Percentiles rank a stretch among this genome's conserved stretches.
Conservation (phyloP, 2,329 filamentous ascomycete species). For the Neobulgaria alba region DNA sequence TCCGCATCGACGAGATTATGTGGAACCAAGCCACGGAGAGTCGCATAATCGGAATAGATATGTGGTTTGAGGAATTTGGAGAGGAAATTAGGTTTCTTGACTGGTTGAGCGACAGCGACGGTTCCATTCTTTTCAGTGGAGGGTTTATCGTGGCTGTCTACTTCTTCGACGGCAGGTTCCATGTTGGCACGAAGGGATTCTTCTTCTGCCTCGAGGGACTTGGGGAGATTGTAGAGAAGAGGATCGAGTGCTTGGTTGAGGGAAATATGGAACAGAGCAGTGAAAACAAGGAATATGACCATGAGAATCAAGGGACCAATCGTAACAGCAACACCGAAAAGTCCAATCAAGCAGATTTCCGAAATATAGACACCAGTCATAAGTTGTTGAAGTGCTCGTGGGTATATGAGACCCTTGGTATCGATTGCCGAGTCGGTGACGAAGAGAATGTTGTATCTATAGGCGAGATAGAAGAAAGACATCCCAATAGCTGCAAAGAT, state of each 20-base stretch:
- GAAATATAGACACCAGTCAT: constrained; percentile 77
- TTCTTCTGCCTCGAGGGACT: constrained; percentile 55
- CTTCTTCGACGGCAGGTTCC: constrained; percentile 4
- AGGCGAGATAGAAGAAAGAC: constrained; percentile 75
- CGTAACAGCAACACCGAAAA: constrained; percentile 64
- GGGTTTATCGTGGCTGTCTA: constrained; percentile 8
- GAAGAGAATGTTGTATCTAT: constrained; percentile 84
- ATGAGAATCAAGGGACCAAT: constrained; percentile 66
- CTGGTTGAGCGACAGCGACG: constrained; percentile 23
- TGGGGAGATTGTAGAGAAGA: constrained; percentile 69
- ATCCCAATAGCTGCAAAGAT: constrained; percentile 75
- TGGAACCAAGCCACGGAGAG: constrained; percentile 62
- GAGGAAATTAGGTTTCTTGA: constrained; percentile 49
- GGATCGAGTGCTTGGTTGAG: constrained; percentile 68
- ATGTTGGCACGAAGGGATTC: constrained; percentile 30
- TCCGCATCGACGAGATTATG: constrained; percentile 36
- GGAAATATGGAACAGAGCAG: constrained; percentile 64
- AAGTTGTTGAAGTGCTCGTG: constrained; percentile 78
- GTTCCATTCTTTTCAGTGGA: constrained; percentile 21
- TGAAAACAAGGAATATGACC: constrained; percentile 68
- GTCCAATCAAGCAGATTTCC: constrained; percentile 73
- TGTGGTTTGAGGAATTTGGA: constrained; percentile 70
- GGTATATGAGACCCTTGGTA: constrained; percentile 80
- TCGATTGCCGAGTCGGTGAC: constrained; percentile 76
- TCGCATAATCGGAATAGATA: constrained; percentile 62